These are phyloP conservation scores for Plasmodium blacklocki DNA, from an alignment of 169 alveolate genomes.

Conservation along the genomic window DNA sequence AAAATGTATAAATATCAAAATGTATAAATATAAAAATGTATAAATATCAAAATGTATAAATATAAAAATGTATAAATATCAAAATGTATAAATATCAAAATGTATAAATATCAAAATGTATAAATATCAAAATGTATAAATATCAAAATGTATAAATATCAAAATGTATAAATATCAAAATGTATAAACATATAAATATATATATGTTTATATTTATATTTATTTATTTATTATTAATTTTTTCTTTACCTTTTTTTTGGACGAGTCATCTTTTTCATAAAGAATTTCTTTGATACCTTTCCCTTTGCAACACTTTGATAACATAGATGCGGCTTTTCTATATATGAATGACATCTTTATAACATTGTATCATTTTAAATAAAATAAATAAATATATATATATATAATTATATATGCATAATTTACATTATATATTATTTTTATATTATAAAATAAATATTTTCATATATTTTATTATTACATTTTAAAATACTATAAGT, in stretches of 20 bases:
- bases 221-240: not conserved
- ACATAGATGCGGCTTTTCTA: conserved; percentile 63
- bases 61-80: not conserved
- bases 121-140: too few relatives aligned
- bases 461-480: too few relatives aligned
- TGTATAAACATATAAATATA: not conserved
- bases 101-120: too few relatives aligned
- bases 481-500: too few relatives aligned
- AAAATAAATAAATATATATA: not conserved
- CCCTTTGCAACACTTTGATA: conserved; percentile 24
- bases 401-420: too few relatives aligned
- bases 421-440: too few relatives aligned
- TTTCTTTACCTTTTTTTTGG: conserved; percentile 31
- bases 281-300: conserved; percentile 47
- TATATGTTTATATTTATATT: not conserved
- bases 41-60: not conserved
- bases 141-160: not conserved
- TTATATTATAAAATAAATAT: too few relatives aligned
- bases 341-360: conserved; percentile 52
- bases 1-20: not conserved
- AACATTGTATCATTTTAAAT: not conserved
- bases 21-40: not conserved
- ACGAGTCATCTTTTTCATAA: conserved; percentile 37
- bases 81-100: too few relatives aligned
- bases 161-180: not conserved